Evolutionary conservation across 495 filamentous ascomycete species (phyloP).

Genomic region (Lepidopterella palustris): DNA sequence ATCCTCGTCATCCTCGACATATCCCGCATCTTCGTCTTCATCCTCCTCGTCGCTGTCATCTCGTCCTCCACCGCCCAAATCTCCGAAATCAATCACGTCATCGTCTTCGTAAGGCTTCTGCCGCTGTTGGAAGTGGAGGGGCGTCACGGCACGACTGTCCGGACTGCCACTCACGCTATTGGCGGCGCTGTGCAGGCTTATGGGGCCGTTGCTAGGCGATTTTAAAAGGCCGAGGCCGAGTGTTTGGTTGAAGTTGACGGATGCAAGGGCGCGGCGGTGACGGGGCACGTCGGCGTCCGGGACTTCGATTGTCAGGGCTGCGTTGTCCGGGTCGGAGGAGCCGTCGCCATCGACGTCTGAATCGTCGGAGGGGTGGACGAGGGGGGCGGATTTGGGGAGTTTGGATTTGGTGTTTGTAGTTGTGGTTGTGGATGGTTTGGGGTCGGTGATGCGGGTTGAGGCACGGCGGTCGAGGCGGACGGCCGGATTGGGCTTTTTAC

Average conservation of each 20-base stretch:
- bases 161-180: constrained; percentile 23
- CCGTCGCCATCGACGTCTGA: constrained; percentile 1
- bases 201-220: constrained; percentile 19
- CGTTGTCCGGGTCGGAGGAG: constrained; percentile 15
- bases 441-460: constrained; percentile 9
- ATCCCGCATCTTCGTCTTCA: constrained; percentile 14
- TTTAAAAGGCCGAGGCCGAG: constrained; percentile 17
- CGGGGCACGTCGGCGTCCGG: constrained; percentile 9
- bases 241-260: too few relatives aligned
- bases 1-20: constrained; percentile 18
- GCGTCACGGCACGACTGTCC: not conserved
- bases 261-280: constrained; percentile 11
- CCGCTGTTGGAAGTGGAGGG: not conserved
- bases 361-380: constrained; percentile 20
- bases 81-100: constrained; percentile 26
- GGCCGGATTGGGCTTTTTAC: constrained; percentile 15
- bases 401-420: not conserved
- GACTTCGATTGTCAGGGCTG: constrained; percentile 21
- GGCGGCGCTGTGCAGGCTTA: constrained; percentile 23
- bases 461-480: constrained; percentile 30
- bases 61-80: constrained; percentile 1
- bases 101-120: constrained; percentile 1
- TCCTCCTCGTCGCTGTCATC: constrained; percentile 6
- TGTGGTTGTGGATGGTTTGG: not conserved
- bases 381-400: not conserved